A percentile compares a stretch with the other conserved stretches of the same genome.
Evolutionary conservation across 2,329 filamentous ascomycete species (phyloP).

Genomic region (Fusarium protoensiforme): DNA sequence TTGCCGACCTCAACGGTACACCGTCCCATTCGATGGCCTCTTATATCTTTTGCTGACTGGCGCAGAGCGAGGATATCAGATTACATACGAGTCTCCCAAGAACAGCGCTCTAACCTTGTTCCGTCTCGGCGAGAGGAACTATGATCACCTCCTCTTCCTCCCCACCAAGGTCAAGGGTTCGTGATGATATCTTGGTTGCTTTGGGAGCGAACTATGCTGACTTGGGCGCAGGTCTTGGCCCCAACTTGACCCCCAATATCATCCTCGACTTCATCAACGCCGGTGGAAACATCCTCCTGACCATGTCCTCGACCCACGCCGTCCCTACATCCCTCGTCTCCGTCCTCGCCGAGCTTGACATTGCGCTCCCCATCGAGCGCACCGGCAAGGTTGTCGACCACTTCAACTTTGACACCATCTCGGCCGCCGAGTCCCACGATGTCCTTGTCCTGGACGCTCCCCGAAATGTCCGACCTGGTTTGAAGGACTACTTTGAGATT

Average conservation of each 20-base stretch:
- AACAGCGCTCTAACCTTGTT: slow-evolving; percentile 82
- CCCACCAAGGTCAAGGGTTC: slow-evolving; percentile 90
- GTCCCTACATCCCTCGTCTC: slow-evolving; percentile 80
- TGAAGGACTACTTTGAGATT: slow-evolving; percentile 79
- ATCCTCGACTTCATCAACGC: slow-evolving; percentile 93
- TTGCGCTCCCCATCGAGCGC: slow-evolving; percentile 86
- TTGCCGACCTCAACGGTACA: slow-evolving; percentile 77
- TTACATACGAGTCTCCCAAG: slow-evolving; percentile 87
- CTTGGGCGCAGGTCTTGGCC: slow-evolving; percentile 76
- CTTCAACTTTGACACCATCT: slow-evolving; percentile 88
- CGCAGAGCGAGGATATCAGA: slow-evolving; percentile 82
- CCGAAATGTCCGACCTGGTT: slow-evolving; percentile 70
- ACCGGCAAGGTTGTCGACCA: slow-evolving; percentile 91
- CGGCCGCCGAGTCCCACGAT: slow-evolving; percentile 86
- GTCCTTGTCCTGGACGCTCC: slow-evolving; percentile 83
- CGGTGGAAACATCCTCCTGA: slow-evolving; percentile 89
- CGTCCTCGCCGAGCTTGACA: slow-evolving; percentile 87
- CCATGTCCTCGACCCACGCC: slow-evolving; percentile 77
- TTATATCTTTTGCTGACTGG: slow-evolving; percentile 29
- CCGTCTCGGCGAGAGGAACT: slow-evolving; percentile 85
- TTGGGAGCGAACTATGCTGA: slow-evolving; percentile 16
- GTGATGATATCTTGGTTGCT: slow-evolving; percentile 24
- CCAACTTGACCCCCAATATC: slow-evolving; percentile 84
- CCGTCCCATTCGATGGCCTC: slow-evolving; percentile 7
- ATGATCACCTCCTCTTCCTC: slow-evolving; percentile 91